Evolutionary conservation across 1,284 basidiomycete genomes (phyloP), one percentile per base, ranked within the genome.

Genomic region (Trametes polyzona): DNA sequence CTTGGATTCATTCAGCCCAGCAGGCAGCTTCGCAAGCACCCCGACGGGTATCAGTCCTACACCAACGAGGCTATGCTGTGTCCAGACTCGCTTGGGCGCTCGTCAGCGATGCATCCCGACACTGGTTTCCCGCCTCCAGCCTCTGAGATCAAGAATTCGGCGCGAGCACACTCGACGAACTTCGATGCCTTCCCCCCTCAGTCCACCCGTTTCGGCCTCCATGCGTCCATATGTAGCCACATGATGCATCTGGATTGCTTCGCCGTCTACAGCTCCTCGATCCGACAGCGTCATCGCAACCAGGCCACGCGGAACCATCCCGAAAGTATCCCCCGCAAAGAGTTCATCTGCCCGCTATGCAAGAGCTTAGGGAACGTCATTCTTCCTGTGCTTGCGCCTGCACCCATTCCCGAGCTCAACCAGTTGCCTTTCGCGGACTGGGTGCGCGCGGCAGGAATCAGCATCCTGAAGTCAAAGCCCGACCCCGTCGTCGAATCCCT

Each of bases 241-340:
- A 88, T 96, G 81, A 99, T 99, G 96, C 97, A 99, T 74, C 77
- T 96, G 59, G 85, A 89, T 37, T 99, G 97, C 74, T 98, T 99
- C 77, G 88, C 91, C 55, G 88, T 90, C 1, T 99, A 99, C 72
- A 95, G 86, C 65, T 75, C 84, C 3, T 95, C 94, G 16, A 91
- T 97, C 52, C 86, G 94, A 54, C 88, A 91, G 62, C 87, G 96
- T 16, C 97, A 99, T 71, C 85, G 91, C 4, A 81, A 88, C 0
- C 96, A 99, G 68, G 87, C 93, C 3, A 94, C 95, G 7, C 82
- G 97, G 30, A 96, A 96, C 65, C 96, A 98, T 67, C 96, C 97
- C 0, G 96, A 99, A 71, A 93, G 89, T 67, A 91, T 96, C 29
- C 86, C 90, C 17, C 83, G 97, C 40, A 92, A 92, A 70, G 97